phyloP scores from a whole-genome alignment of 257 asterid genomes.

The Agastache rugosa region DNA sequence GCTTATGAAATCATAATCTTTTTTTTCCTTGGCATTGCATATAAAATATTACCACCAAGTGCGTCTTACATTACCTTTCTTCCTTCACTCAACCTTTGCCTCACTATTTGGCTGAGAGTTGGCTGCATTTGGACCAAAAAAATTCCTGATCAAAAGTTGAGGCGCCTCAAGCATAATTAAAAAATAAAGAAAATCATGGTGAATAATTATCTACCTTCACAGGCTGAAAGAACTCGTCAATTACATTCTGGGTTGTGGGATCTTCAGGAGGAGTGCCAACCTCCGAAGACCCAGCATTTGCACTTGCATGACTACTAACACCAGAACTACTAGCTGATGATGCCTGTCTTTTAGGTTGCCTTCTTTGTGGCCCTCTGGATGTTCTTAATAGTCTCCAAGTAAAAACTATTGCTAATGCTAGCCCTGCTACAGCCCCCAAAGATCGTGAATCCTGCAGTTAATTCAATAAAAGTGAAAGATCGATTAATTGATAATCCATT shows the following conservation, averaged over 20 bases:
- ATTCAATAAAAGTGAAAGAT: constrained; percentile 25
- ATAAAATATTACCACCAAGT: constrained; percentile 22
- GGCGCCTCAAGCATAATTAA: constrained; percentile 16
- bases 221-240: constrained; percentile 85
- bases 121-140: constrained; percentile 56
- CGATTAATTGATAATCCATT: neutral
- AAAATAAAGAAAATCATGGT: neutral
- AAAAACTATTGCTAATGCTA: constrained; percentile 84
- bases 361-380: constrained; percentile 68
- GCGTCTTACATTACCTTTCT: constrained; percentile 69
- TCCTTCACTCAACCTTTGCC: constrained; percentile 88
- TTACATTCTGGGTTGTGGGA: constrained; percentile 66
- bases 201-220: constrained; percentile 56
- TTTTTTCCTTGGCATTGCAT: constrained; percentile 2
- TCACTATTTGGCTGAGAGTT: constrained; percentile 80
- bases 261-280: constrained; percentile 58
- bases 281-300: constrained; percentile 46
- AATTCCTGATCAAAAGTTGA: neutral
- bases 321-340: constrained; percentile 63
- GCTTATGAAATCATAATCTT: neutral
- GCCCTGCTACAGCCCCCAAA: constrained; percentile 80
- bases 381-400: constrained; percentile 83
- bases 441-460: constrained; percentile 75
- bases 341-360: constrained; percentile 69
- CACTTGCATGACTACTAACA: constrained; percentile 45